Evolutionary conservation across 306 rosid species (phyloP), one percentile per base, ranked within the genome.

Genomic region (Spatholobus suberectus): DNA sequence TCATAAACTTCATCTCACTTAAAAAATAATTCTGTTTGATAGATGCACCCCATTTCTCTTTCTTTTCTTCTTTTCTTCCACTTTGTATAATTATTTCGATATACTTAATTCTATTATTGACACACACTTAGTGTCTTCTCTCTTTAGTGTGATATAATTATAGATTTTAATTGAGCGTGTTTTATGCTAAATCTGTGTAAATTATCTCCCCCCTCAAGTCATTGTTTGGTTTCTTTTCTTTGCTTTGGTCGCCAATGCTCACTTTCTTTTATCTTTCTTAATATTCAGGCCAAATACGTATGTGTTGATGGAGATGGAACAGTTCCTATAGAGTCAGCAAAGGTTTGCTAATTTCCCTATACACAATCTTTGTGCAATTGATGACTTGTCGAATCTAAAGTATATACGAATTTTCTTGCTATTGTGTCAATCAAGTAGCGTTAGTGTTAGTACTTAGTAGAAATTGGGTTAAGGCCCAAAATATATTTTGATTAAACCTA

Each of bases 291-390:
- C 76, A 87, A 57, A 43, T 92, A 77, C 43, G 63, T 94, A 43
- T 89, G 85, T 17, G 99, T 96, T 37, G 94, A 96, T 57, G 99
- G 99, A 35, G 99, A 96, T 80, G 99, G 99, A 69, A 96, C 98
- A 47, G 98, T 94, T 41, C 99, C 99, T 17, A 81, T 82, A 18
- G 99, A 94, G 73, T 96, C 99, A 4, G 94, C 99, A 4, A 94
- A 89, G 99, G 99, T 96, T 82, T 69, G 88, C 47, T 73, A 63
- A 70, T 72, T 79, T 72, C 67, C 41, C 69, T 37, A 6, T 82
- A 47, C 72, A 14, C 34, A 61, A 77, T 81, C 40, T 79, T 73
- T 63, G 49, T 79, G 61, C 49, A 21, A 43, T 75, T 11, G 38
- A 35, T 65, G 70, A 59, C 32, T 34, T 49, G 70, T 44, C 43